Percentiles rank a stretch among this genome's conserved stretches.
phyloP scores from a whole-genome alignment of 257 asterid genomes.

The Euphrasia confusa region DNA sequence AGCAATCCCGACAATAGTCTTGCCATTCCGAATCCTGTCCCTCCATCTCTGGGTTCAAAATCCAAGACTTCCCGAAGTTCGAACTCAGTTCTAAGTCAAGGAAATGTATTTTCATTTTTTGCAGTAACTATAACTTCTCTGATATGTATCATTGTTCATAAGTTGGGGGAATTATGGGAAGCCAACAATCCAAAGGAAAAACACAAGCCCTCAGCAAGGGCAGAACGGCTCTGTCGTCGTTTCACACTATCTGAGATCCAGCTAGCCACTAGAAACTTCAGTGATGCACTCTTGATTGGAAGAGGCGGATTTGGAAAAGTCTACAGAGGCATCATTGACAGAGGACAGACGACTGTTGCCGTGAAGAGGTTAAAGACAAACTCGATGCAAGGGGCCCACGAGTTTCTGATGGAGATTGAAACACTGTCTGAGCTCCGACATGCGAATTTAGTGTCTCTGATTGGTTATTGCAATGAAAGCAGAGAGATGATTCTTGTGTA shows the following conservation, averaged over 20 bases:
- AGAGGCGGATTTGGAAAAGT: not conserved
- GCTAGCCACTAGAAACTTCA: not conserved
- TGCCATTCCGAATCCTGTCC: too few species aligned
- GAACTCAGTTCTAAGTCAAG: too few species aligned
- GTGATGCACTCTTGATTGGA: not conserved
- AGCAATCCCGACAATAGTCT: too few species aligned
- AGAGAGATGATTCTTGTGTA: conserved; percentile 5
- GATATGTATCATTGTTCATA: too few species aligned
- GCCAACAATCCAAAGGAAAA: not conserved
- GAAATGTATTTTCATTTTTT: too few species aligned
- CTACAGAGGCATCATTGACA: not conserved
- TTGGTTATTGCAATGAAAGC: not conserved
- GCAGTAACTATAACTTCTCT: too few species aligned
- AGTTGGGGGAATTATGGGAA: not conserved
- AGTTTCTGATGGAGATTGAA: not conserved
- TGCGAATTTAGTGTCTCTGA: not conserved
- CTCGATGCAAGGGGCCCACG: conserved; percentile 3
- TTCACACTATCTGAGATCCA: not conserved
- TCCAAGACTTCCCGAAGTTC: too few species aligned
- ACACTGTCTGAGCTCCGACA: conserved; percentile 2
- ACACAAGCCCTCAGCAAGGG: conserved; percentile 1
- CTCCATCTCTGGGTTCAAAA: too few species aligned
- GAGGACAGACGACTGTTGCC: not conserved
- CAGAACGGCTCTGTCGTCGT: conserved; percentile 5
- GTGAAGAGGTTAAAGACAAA: not conserved